Base-by-base conservation (phyloP, 768 basidiomycete genomes). In the Lenzites betulinus region DNA sequence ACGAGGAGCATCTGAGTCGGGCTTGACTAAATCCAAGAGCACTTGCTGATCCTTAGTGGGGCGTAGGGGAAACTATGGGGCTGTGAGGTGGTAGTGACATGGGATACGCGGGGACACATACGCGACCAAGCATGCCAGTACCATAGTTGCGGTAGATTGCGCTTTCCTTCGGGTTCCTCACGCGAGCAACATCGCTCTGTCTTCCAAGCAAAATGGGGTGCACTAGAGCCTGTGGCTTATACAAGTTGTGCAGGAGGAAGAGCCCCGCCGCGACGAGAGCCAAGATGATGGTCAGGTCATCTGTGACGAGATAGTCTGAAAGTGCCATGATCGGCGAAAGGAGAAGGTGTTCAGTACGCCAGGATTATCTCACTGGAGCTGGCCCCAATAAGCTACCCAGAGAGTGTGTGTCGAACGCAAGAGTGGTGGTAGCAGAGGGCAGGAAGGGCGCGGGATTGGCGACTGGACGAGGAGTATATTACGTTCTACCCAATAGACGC, bases 191-290 rank as follows among this genome's bases (percentile, higher is more conserved):
- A 72, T 97, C 95, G 66, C 92, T 93, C 79, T 98, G 95, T 51
- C 93, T 79, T 7, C 95, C 94, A 1, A 98, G 82, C 9, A 96
- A 81, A 65, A 98, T 90, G n/a, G 95, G 95, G 69, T 97, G 95
- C 0, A 95, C 93, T 43, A 95, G 83, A 2, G 89, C 87, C 66
- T 90, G 89, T 3, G 89, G 90, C 66, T 83, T 90, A 76, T 92
- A 90, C 61, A 91, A 76, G 70, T 86, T 92, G 69, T 86, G 86
- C 44, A 92, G 77, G 33, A 92, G 79, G 70, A 91, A 92, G 39
- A 91, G 81, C 9, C 89, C 89, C 2, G 87, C 88, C 4, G 86
- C 85, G 36, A 89, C 86, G 63, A 93, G 82, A 51, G 85, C 86
- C 11, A 92, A 81, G 35, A 92, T 81, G 60, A 92, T 83, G 35